phyloP scores from a whole-genome alignment of 208 protist genomes.

The Leishmania gerbilli region DNA sequence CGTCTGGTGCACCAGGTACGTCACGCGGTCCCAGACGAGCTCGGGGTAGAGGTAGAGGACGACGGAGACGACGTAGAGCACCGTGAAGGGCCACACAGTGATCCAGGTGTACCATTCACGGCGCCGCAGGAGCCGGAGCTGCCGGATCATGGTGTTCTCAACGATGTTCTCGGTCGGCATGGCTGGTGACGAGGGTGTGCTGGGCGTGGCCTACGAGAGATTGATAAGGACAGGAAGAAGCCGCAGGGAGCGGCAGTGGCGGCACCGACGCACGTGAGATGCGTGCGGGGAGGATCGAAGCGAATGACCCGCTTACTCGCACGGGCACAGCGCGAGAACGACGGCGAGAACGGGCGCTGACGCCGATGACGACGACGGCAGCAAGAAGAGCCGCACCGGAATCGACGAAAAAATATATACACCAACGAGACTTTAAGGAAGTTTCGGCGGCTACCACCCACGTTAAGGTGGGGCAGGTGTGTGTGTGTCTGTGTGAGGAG shows the following conservation, averaged over 20 bases:
- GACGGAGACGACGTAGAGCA: slow-evolving; percentile 67
- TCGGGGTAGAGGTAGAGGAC: slow-evolving; percentile 79
- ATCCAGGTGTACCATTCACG: slow-evolving; percentile 81
- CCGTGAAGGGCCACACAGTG: slow-evolving; percentile 83
- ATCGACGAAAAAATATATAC: background rate
- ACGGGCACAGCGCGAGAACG: background rate
- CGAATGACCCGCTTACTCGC: background rate
- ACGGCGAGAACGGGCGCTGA: background rate
- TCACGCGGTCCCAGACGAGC: slow-evolving; percentile 84
- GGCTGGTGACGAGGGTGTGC: background rate
- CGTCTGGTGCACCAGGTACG: slow-evolving; percentile 83
- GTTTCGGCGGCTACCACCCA: background rate
- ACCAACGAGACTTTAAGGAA: background rate
- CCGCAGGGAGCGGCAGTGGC: background rate
- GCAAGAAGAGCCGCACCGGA: background rate
- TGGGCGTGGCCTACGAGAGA: background rate
- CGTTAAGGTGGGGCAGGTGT: background rate
- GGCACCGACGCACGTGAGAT: background rate
- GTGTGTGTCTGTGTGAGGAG: too few relatives aligned
- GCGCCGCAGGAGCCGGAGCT: slow-evolving; percentile 59
- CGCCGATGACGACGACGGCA: background rate
- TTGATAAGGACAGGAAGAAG: background rate
- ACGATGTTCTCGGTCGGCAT: slow-evolving; percentile 52
- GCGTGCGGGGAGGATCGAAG: background rate
- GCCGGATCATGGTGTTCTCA: slow-evolving; percentile 75